Conservation (phyloP, 2,329 filamentous ascomycete species). For the Aureobasidium sp. region DNA sequence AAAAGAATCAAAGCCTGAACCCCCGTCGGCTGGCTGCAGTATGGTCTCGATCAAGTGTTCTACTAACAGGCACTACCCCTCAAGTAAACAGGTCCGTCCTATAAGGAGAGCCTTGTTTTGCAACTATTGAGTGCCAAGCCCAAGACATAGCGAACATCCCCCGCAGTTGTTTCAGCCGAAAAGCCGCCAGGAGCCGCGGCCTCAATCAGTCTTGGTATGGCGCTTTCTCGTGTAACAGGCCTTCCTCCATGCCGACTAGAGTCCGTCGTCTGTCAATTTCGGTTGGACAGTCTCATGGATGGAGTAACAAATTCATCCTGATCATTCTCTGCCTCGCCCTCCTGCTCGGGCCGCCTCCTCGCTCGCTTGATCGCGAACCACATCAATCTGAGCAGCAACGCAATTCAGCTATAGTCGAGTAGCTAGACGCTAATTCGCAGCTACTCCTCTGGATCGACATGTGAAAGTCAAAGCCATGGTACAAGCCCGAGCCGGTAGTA, state of each 20-base stretch:
- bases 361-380: background rate
- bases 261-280: background rate
- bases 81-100: background rate
- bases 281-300: background rate
- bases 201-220: background rate
- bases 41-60: background rate
- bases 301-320: background rate
- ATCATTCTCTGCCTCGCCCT: background rate
- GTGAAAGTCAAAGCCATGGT: background rate
- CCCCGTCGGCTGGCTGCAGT: constrained; percentile 1
- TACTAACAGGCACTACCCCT: background rate
- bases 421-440: background rate
- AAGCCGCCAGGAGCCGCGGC: background rate
- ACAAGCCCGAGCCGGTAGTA: background rate
- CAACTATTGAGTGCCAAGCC: background rate
- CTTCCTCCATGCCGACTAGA: background rate
- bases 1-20: background rate
- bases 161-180: constrained; percentile 7
- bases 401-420: background rate
- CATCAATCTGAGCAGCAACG: background rate
- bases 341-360: background rate
- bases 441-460: background rate
- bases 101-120: background rate
- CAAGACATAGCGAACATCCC: background rate
- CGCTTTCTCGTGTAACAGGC: background rate